These are phyloP conservation scores for Tylopilus rubrobrunneus DNA, from an alignment of 768 basidiomycete genomes.

Conservation along the genomic window DNA sequence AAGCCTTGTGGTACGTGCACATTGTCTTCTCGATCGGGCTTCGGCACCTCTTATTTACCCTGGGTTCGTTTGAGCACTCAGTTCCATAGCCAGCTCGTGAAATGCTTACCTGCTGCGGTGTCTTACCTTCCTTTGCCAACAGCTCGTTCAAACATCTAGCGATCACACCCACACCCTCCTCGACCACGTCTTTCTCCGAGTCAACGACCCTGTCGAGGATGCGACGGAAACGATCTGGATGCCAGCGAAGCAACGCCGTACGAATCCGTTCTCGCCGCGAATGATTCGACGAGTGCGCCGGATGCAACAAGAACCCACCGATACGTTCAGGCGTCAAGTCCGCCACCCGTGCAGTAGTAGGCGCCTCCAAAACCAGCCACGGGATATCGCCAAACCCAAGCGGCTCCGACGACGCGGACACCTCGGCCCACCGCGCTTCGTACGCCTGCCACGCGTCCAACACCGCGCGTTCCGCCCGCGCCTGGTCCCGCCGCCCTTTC, in stretches of 20 bases:
- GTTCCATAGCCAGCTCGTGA: neutral
- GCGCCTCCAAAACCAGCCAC: conserved; percentile 57
- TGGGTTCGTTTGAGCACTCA: conserved; percentile 3
- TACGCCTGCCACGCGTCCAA: conserved; percentile 59
- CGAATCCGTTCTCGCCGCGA: conserved; percentile 65
- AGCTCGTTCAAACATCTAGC: conserved; percentile 66
- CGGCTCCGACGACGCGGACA: conserved; percentile 42
- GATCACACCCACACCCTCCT: conserved; percentile 62
- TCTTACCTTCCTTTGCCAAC: conserved; percentile 39
- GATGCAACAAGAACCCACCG: conserved; percentile 57
- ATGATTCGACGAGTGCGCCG: conserved; percentile 55
- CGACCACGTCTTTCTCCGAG: conserved; percentile 49
- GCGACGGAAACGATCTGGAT: conserved; percentile 73
- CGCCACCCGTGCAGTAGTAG: conserved; percentile 32
- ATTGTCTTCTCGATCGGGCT: neutral
- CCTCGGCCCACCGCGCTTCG: conserved; percentile 59
- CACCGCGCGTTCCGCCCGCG: conserved; percentile 41
- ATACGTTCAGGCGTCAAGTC: conserved; percentile 57
- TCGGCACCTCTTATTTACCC: conserved; percentile 16
- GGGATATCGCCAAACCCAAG: conserved; percentile 63
- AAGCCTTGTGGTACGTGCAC: neutral
- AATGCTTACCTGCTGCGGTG: conserved; percentile 16
- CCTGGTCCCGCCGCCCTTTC: conserved; percentile 42
- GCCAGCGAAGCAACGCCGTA: conserved; percentile 69
- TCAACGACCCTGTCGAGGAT: conserved; percentile 49